phyloP scores from a whole-genome alignment of 805 yeast genomes.

The Sugiyamaella qingdaonensis region DNA sequence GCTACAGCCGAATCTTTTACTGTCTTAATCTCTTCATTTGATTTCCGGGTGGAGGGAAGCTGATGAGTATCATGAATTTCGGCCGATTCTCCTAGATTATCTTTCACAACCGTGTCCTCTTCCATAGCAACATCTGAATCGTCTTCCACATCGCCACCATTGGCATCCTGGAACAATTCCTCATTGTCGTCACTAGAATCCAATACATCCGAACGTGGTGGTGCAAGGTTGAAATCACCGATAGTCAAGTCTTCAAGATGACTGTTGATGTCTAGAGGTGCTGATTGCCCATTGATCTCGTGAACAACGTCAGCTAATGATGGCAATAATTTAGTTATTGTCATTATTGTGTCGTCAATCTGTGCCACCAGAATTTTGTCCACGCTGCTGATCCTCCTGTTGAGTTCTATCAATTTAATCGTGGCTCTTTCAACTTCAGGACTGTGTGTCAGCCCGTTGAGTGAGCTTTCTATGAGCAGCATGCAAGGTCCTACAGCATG shows the following conservation, averaged over 20 bases:
- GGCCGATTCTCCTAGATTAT: background rate
- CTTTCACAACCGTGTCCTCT: constrained; percentile 7
- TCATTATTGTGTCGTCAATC: background rate
- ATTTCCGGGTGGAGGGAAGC: background rate
- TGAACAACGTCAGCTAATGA: background rate
- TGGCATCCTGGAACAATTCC: background rate
- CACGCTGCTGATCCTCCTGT: no score
- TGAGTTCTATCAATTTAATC: background rate
- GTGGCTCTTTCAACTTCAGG: background rate
- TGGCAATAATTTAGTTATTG: background rate
- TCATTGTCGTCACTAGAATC: no score
- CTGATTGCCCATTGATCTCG: background rate
- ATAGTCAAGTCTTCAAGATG: background rate
- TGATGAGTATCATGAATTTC: background rate
- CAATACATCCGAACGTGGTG: no score
- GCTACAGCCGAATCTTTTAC: background rate
- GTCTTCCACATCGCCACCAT: background rate
- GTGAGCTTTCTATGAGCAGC: background rate
- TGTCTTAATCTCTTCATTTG: background rate
- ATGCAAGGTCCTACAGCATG: background rate
- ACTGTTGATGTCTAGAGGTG: background rate
- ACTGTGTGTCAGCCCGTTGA: background rate
- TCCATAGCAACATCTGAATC: constrained; percentile 13
- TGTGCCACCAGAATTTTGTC: background rate
- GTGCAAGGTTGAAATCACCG: no score